Conservation (phyloP, 495 filamentous ascomycete genomes). For the Zalerion maritima region DNA sequence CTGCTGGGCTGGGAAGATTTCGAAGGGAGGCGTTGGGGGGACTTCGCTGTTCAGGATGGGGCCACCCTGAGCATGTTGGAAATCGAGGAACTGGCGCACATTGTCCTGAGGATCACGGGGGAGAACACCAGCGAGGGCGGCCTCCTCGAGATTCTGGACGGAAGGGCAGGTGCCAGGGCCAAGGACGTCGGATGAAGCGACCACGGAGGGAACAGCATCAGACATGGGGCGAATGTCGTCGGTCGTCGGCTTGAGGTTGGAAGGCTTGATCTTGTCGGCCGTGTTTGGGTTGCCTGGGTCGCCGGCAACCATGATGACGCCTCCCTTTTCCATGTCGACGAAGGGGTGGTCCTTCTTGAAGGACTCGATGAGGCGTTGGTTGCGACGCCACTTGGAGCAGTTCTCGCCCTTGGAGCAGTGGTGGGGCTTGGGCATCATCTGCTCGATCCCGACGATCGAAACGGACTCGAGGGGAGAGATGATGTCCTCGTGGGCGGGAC, state of each 20-base stretch:
- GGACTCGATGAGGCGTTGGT: conserved; percentile 50
- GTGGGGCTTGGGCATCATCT: conserved; percentile 71
- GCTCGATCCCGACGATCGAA: conserved; percentile 85
- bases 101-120: conserved; percentile 77
- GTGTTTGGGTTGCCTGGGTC: conserved; percentile 56
- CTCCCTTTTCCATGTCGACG: conserved; percentile 33
- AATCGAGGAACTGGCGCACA: conserved; percentile 72
- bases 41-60: conserved; percentile 36
- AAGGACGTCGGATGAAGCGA: conserved; percentile 81
- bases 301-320: conserved; percentile 49
- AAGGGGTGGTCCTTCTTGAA: conserved; percentile 59
- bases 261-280: conserved; percentile 30
- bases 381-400: conserved; percentile 65
- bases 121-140: conserved; percentile 49
- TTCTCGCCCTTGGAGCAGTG: conserved; percentile 81
- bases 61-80: conserved; percentile 48
- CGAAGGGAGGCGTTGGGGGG: conserved; percentile 39
- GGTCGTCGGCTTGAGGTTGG: conserved; percentile 14
- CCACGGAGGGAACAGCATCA: conserved; percentile 57
- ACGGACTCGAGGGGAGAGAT: conserved; percentile 67
- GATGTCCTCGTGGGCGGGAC: conserved; percentile 41
- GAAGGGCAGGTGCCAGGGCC: conserved; percentile 47
- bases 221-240: conserved; percentile 42
- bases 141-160: conserved; percentile 54
- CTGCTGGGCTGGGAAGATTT: conserved; percentile 23